A percentile compares a stretch with the other conserved stretches of the same genome.
phyloP scores from a whole-genome alignment of 345 rosid species.

The Gynandropsis gynandra region DNA sequence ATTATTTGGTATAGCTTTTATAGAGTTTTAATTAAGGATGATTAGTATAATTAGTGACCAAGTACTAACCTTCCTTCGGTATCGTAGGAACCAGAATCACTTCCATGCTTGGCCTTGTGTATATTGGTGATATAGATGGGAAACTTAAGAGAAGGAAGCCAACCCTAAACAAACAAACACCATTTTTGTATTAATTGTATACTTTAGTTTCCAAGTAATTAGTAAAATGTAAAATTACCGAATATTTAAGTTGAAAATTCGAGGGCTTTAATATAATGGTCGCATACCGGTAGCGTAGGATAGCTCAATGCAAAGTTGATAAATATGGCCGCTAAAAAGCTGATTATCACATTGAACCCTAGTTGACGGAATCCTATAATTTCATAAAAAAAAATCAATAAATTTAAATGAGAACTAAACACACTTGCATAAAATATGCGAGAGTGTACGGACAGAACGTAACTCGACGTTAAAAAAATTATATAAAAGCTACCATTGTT shows the following conservation, averaged over 20 bases:
- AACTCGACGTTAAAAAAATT: too few relatives aligned
- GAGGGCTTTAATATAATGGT: too few relatives aligned
- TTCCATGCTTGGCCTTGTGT: conserved; percentile 74
- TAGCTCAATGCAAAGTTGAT: conserved; percentile 49
- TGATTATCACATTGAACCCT: conserved; percentile 50
- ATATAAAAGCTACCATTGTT: too few relatives aligned
- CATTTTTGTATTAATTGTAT: background rate
- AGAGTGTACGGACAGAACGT: too few relatives aligned
- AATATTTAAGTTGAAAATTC: too few relatives aligned
- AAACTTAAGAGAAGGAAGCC: conserved; percentile 62
- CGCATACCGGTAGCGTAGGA: conserved; percentile 59
- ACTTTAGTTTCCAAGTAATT: background rate
- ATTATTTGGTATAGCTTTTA: too few relatives aligned
- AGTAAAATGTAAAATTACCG: background rate
- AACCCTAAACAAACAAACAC: conserved; percentile 32
- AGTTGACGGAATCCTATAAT: conserved; percentile 46
- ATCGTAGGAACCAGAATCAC: conserved; percentile 63
- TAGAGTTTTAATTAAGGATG: too few relatives aligned
- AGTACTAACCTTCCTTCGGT: conserved; percentile 87
- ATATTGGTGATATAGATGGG: conserved; percentile 65
- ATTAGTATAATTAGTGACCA: too few relatives aligned
- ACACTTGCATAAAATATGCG: too few relatives aligned
- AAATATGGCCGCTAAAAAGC: conserved; percentile 32
- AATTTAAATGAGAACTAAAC: too few relatives aligned
- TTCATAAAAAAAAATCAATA: background rate